Evolutionary conservation across 1,284 basidiomycete genomes (phyloP).

Genomic region (Ceratobasidium sp.): DNA sequence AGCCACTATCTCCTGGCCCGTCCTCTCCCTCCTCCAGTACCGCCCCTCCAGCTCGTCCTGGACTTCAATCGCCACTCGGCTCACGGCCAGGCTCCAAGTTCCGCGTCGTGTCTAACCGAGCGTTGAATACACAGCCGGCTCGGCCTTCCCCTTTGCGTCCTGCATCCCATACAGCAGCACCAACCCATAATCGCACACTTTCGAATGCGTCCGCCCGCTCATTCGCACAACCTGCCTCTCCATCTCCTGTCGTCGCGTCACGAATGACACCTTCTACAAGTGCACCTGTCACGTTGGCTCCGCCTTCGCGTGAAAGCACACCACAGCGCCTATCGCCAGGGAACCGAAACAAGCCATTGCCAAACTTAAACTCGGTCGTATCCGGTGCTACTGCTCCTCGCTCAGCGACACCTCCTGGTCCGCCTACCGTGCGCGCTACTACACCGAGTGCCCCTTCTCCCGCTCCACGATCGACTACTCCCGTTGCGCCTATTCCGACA

Average conservation of each 20-base stretch:
- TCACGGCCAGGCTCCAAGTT: constrained; percentile 44
- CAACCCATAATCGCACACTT: constrained; percentile 22
- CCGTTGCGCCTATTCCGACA: constrained; percentile 17
- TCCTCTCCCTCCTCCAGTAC: constrained; percentile 44
- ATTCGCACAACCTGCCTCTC: constrained; percentile 26
- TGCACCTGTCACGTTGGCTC: constrained; percentile 20
- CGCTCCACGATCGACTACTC: constrained; percentile 11
- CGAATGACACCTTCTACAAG: constrained; percentile 33
- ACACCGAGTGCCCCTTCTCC: constrained; percentile 4
- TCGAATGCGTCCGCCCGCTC: constrained; percentile 34
- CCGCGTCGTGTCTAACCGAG: constrained; percentile 42
- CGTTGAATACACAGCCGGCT: constrained; percentile 39
- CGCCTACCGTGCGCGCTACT: not conserved
- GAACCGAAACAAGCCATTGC: constrained; percentile 34
- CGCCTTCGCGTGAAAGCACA: constrained; percentile 16
- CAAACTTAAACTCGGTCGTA: not conserved
- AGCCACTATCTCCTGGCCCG: constrained; percentile 23
- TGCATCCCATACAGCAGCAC: constrained; percentile 6
- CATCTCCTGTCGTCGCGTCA: constrained; percentile 27
- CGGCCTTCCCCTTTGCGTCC: constrained; percentile 28
- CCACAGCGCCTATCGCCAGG: constrained; percentile 33
- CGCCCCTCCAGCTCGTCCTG: constrained; percentile 53
- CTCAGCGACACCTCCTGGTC: not conserved
- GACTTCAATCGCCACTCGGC: constrained; percentile 48
- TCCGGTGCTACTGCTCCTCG: not conserved